Evolutionary conservation across 495 filamentous ascomycete genomes (phyloP).

Genomic region (Penicillium egyptiacum): DNA sequence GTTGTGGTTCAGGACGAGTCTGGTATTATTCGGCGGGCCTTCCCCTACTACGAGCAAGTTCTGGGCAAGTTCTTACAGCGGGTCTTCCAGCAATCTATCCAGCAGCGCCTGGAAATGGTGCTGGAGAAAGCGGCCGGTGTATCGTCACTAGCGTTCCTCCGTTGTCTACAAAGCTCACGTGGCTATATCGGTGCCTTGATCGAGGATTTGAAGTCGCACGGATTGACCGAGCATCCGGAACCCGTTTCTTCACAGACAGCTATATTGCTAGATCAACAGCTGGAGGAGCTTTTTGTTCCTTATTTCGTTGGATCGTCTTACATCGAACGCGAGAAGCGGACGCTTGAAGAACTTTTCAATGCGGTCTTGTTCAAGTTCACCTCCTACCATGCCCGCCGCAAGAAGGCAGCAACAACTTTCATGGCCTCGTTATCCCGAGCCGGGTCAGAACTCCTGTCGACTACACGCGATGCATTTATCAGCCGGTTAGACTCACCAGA

Average conservation of each 20-base stretch:
- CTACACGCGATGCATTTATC: conserved; percentile 77
- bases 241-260: conserved; percentile 84
- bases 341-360: conserved; percentile 87
- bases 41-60: conserved; percentile 94
- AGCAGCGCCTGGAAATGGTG: conserved; percentile 94
- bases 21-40: conserved; percentile 90
- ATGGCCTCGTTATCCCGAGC: conserved; percentile 87
- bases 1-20: conserved; percentile 97
- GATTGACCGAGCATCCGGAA: conserved; percentile 92
- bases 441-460: conserved; percentile 75
- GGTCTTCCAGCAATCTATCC: conserved; percentile 96
- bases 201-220: conserved; percentile 92
- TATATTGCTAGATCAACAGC: conserved; percentile 85
- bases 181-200: conserved; percentile 80
- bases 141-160: conserved; percentile 87
- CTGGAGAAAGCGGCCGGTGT: conserved; percentile 88
- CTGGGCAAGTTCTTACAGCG: conserved; percentile 88
- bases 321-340: conserved; percentile 89
- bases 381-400: conserved; percentile 81
- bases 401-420: conserved; percentile 84
- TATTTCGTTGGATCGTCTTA: conserved; percentile 93
- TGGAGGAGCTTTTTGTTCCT: conserved; percentile 94
- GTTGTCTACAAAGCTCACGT: conserved; percentile 85
- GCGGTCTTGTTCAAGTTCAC: conserved; percentile 94
- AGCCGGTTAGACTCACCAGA: conserved; percentile 83